Conservation (phyloP, 2,329 filamentous ascomycete genomes). For the Aureobasidium vineae region DNA sequence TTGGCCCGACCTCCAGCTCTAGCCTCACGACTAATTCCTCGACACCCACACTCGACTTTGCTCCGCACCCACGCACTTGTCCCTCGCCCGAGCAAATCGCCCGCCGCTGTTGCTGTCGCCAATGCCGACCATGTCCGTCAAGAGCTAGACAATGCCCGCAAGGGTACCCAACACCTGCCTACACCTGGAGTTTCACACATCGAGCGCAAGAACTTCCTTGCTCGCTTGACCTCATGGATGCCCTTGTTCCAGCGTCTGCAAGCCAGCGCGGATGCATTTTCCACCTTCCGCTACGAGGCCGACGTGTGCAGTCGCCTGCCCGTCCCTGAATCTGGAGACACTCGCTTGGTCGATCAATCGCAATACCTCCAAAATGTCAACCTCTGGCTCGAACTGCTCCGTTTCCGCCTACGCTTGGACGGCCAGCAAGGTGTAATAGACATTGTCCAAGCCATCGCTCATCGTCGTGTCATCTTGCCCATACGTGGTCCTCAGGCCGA, state of each 20-base stretch:
- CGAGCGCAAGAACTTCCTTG: conserved; percentile 19
- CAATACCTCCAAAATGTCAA: conserved; percentile 36
- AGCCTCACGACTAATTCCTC: background rate
- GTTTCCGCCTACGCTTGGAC: conserved; percentile 44
- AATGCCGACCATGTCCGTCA: conserved; percentile 16
- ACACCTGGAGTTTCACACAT: background rate
- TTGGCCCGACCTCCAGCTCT: conserved; percentile 47
- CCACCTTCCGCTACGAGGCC: conserved; percentile 8
- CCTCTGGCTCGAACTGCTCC: conserved; percentile 45
- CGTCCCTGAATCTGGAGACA: background rate
- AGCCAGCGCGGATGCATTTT: conserved; percentile 1
- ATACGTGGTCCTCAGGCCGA: conserved; percentile 41
- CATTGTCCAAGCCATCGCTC: conserved; percentile 46
- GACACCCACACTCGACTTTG: background rate
- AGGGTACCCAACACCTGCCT: background rate
- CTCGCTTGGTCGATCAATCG: conserved; percentile 37
- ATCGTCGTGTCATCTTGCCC: conserved; percentile 43
- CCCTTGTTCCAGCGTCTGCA: conserved; percentile 14
- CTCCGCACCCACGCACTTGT: background rate
- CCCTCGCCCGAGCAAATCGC: background rate
- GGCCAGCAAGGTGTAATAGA: conserved; percentile 44
- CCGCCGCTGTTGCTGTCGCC: background rate
- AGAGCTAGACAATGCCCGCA: conserved; percentile 9
- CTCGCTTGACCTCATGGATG: conserved; percentile 9
- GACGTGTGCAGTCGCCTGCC: conserved; percentile 7